These are phyloP conservation scores for Globisporangium okanoganense DNA, from an alignment of 352 stramenopile species.

Conservation along the genomic window DNA sequence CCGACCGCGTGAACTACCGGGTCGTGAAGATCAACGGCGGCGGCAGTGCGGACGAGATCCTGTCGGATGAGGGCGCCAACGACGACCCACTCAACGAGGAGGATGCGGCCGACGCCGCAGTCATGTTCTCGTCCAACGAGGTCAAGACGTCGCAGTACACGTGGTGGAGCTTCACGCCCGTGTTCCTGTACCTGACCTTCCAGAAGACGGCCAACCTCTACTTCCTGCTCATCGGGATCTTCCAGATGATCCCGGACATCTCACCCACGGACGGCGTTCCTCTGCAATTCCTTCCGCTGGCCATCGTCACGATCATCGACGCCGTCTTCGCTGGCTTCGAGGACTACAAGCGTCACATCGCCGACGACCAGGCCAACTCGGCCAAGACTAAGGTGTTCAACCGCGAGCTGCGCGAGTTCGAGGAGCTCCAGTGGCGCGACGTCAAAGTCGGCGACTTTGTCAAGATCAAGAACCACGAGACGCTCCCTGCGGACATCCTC, in stretches of 20 bases:
- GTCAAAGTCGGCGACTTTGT: conserved; percentile 79
- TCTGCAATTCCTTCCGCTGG: conserved; percentile 78
- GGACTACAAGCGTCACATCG: conserved; percentile 81
- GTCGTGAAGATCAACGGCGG: conserved; percentile 74
- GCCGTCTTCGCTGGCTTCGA: conserved; percentile 80
- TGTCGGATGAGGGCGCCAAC: conserved; percentile 13
- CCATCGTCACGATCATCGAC: conserved; percentile 82
- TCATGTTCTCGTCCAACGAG: conserved; percentile 69
- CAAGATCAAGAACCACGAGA: conserved; percentile 82
- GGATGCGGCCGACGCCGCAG: conserved; percentile 19
- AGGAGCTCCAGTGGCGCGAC: conserved; percentile 81
- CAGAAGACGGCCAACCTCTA: conserved; percentile 88
- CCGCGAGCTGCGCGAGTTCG: conserved; percentile 75
- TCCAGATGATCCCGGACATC: conserved; percentile 83
- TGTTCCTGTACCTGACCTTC: conserved; percentile 87
- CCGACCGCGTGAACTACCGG: conserved; percentile 47
- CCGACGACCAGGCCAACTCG: conserved; percentile 73
- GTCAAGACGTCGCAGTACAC: conserved; percentile 87
- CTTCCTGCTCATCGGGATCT: conserved; percentile 86
- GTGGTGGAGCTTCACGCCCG: conserved; percentile 85
- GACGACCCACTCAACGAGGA: conserved; percentile 1
- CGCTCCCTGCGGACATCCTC: conserved; percentile 74
- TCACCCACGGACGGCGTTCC: conserved; percentile 78
- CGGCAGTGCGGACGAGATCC: conserved; percentile 5
- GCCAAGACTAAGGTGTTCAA: conserved; percentile 68